Conservation (phyloP, 2,329 filamentous ascomycete species). For the Pseudogymnoascus verrucosus region DNA sequence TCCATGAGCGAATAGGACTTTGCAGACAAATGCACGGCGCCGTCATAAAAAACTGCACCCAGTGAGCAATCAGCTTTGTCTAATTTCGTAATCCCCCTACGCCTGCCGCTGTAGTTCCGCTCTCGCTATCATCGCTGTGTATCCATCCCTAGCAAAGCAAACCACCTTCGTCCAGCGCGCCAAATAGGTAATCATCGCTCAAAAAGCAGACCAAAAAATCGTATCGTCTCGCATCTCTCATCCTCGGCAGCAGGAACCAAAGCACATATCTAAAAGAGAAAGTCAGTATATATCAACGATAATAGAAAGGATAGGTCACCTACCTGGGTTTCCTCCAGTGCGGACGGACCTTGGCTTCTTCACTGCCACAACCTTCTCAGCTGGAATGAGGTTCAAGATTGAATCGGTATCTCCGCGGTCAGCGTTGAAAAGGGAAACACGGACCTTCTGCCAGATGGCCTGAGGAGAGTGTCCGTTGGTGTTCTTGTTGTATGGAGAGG, state of each 20-base stretch:
- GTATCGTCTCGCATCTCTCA: background rate
- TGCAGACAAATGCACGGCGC: background rate
- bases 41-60: background rate
- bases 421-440: background rate
- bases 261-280: background rate
- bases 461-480: background rate
- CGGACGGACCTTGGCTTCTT: background rate
- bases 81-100: background rate
- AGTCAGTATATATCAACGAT: background rate
- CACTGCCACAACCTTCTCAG: background rate
- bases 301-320: background rate
- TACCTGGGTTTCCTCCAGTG: slow-evolving; percentile 1
- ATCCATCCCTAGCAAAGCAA: background rate
- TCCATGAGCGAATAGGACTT: background rate
- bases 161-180: background rate
- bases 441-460: background rate
- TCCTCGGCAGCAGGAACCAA: background rate
- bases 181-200: slow-evolving; percentile 5
- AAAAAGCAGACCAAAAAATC: background rate
- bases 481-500: background rate
- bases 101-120: background rate
- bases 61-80: background rate
- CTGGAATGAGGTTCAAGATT: background rate
- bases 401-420: background rate
- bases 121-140: background rate